Evolutionary conservation across 768 basidiomycete species (phyloP).

Genomic region (Auricularia sp.): DNA sequence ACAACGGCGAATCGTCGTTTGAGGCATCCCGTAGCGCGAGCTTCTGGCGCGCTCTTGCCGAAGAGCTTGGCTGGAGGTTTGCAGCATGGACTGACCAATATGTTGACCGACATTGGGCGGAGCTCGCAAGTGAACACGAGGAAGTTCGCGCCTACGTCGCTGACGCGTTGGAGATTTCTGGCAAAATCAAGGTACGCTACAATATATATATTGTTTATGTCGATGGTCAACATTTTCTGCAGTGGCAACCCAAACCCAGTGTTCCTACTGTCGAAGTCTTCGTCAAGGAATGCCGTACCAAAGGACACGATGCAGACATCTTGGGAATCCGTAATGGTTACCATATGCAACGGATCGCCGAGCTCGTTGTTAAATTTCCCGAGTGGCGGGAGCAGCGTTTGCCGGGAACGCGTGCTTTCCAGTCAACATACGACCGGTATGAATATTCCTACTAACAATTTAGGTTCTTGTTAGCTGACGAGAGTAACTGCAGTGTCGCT

Average conservation of each 20-base stretch:
- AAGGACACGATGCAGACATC: constrained; percentile 53
- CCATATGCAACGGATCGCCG: constrained; percentile 46
- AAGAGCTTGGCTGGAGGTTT: constrained; percentile 74
- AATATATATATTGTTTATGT: background rate
- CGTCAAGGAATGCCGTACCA: constrained; percentile 53
- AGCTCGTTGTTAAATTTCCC: constrained; percentile 55
- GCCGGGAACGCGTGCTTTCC: constrained; percentile 69
- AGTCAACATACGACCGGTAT: constrained; percentile 77
- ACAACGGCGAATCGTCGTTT: constrained; percentile 73
- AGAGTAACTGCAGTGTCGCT: constrained; percentile 36
- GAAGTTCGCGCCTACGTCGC: constrained; percentile 73
- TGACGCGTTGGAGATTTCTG: constrained; percentile 61
- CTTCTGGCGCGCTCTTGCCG: constrained; percentile 60
- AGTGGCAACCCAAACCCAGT: constrained; percentile 62
- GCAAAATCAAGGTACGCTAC: constrained; percentile 53
- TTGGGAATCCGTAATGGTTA: constrained; percentile 63
- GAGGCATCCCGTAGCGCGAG: constrained; percentile 63
- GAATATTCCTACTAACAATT: constrained; percentile 11
- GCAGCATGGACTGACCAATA: constrained; percentile 64
- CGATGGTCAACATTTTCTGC: constrained; percentile 6
- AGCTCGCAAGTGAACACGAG: constrained; percentile 68
- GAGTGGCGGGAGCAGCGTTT: constrained; percentile 61
- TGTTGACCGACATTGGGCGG: constrained; percentile 57
- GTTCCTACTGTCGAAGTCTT: constrained; percentile 51
- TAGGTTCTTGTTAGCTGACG: background rate